These are phyloP conservation scores for Nothopassalora personata DNA, from an alignment of 2,329 filamentous ascomycete genomes.

Conservation along the genomic window DNA sequence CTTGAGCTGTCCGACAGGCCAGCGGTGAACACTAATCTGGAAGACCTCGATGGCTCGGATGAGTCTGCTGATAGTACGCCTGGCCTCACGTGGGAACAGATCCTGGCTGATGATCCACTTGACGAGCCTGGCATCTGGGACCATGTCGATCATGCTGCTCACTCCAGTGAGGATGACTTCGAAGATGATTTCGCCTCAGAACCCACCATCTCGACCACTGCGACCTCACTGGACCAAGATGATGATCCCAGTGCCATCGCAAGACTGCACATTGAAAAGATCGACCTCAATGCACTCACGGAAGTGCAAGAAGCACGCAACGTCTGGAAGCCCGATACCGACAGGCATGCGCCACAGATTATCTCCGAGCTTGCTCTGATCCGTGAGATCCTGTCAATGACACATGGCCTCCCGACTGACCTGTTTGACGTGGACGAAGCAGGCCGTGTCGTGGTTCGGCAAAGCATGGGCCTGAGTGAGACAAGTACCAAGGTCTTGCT, in stretches of 20 bases:
- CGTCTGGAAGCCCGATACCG: not conserved
- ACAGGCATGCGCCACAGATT: not conserved
- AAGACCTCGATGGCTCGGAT: conserved; percentile 49
- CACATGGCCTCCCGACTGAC: conserved; percentile 69
- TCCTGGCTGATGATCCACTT: conserved; percentile 71
- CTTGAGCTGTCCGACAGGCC: conserved; percentile 79
- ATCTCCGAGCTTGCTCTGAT: conserved; percentile 69
- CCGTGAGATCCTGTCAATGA: conserved; percentile 78
- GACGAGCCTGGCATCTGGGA: conserved; percentile 65
- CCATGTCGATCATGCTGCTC: conserved; percentile 59
- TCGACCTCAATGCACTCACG: conserved; percentile 30
- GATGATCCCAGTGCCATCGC: conserved; percentile 35
- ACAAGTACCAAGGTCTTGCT: conserved; percentile 28
- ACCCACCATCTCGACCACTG: conserved; percentile 27
- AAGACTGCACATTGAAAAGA: conserved; percentile 28
- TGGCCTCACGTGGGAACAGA: conserved; percentile 69
- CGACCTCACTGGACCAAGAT: conserved; percentile 37
- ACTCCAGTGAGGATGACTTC: conserved; percentile 59
- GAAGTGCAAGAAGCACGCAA: conserved; percentile 31
- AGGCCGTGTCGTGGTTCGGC: conserved; percentile 18
- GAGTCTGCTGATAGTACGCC: not conserved
- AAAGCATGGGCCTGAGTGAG: conserved; percentile 4
- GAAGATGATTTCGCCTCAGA: conserved; percentile 32
- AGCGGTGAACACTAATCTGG: conserved; percentile 61
- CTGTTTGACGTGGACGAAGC: conserved; percentile 51